Evolutionary conservation across 2,329 filamentous ascomycete species (phyloP), one percentile per base, ranked within the genome.

Genomic region (Fusarium sublunatum): DNA sequence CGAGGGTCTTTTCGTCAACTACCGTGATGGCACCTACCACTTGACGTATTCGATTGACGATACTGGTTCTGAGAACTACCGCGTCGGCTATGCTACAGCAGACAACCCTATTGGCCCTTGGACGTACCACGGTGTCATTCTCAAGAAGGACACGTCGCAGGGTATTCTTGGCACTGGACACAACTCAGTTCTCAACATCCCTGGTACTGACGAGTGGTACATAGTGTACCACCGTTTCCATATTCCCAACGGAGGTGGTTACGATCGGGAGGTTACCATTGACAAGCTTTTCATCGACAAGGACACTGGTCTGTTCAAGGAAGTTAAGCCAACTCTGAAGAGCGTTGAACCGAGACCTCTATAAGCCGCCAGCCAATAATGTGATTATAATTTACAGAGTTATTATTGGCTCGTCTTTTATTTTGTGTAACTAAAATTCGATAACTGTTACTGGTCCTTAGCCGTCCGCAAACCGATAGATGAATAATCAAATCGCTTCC

Each of bases 41-140:
- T 57, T 82, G 40, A 83, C 80, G 0, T 83, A 82, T 62, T 81
- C 78, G 0, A 80, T 82, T 53, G 79, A 79, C 53, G 79, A 82
- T 58, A 83, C 81, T 0, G 66, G 79, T 0, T 80, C 77, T 0
- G 76, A 76, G 38, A 71, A 82, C 67, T 83, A 83, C 66, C 75
- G 77, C 0, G 75, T 83, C 5, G 80, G 80, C 5, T 82, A 83
- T 41, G 80, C 81, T 0, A 82, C 80, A 0, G 72, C 75, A 0
- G 51, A 71, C 1, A 73, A 61, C 13, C 65, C 77, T 1, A 59
- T 70, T 4, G 81, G 81, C 0, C 80, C 80, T 0, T 83, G 76
- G 74, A 78, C 75, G 0, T 82, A 81, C 35, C 79, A 68, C 0
- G 79, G 80, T 4, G 73, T 81, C 0, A 73, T 83, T 7, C 57